Base-by-base conservation (phyloP, 441 rosid species). In the Euphorbia corollata region DNA sequence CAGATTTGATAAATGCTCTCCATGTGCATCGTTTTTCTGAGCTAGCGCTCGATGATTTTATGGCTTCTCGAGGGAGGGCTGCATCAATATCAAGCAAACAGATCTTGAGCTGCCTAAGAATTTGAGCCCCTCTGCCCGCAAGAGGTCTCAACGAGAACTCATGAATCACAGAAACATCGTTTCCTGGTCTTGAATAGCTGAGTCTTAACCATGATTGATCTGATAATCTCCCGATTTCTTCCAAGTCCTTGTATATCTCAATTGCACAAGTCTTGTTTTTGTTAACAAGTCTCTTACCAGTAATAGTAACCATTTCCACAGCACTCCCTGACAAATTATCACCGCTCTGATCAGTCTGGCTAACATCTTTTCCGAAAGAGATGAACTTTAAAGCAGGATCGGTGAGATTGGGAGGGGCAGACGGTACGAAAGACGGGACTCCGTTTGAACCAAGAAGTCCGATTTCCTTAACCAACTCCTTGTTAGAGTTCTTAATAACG, bases 81-180 rank as follows among this genome's bases (percentile, higher is more conserved):
- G 89, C 89, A 41, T 85, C 89, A 81, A 85, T 83, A 68, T 85
- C 89, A 11, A 85, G 83, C 70, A 85, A 77, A 75, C 77, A 74
- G 60, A 78, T 75, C 65, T 85, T 83, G 59, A 83, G 81, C 67
- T 72, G 78, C 73, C 72, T 76, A 67, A 79, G 77, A 69, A 79
- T 76, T 36, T 78, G 71, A 57, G 78, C 75, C 48, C 77, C 78
- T 62, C 50, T 80, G n/a, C 85, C 85, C 22, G 41, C 63, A 39
- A 83, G 68, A 18, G 79, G 79, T 73, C 79, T 79, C 65, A 75
- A 34, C 32, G 85, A 78, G 59, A 73, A 68, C 61, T 71, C 81
- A 13, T 70, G 78, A 55, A 75, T 74, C 63, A 72, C 68, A 64
- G 75, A 75, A 59, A 75, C 38, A 69, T 70, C 68, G 43, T 63